Conservation (phyloP, 805 yeast genomes). For the Kodamaea hsintzibuensis region DNA sequence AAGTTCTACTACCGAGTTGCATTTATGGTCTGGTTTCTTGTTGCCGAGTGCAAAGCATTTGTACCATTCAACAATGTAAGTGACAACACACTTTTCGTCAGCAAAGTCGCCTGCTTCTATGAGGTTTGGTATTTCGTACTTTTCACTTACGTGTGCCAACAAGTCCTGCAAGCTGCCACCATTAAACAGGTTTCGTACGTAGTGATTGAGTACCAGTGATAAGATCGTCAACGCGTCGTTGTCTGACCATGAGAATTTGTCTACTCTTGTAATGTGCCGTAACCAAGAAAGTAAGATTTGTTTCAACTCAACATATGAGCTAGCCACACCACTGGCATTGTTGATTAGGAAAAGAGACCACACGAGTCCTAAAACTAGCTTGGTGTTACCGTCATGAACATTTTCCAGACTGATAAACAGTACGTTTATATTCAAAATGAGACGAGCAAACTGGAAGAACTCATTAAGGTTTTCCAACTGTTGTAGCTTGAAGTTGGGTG, state of each 20-base stretch:
- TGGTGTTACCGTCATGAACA: slow-evolving; percentile 48
- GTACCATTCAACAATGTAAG: slow-evolving; percentile 61
- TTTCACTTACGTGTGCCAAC: slow-evolving; percentile 42
- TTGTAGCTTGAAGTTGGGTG: slow-evolving; percentile 46
- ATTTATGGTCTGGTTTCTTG: background rate
- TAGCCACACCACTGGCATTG: slow-evolving; percentile 22
- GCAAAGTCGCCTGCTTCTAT: slow-evolving; percentile 60
- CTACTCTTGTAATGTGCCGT: slow-evolving; percentile 24
- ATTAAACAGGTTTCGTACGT: background rate
- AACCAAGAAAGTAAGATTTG: slow-evolving; percentile 50
- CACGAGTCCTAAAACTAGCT: slow-evolving; percentile 47
- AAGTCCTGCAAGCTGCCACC: slow-evolving; percentile 24
- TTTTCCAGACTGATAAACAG: slow-evolving; percentile 50
- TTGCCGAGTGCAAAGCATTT: slow-evolving; percentile 30
- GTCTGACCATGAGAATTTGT: slow-evolving; percentile 1
- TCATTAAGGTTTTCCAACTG: slow-evolving; percentile 48
- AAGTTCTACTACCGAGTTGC: slow-evolving; percentile 11
- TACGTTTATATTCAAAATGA: slow-evolving; percentile 40
- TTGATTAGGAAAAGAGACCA: slow-evolving; percentile 50
- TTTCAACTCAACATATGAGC: slow-evolving; percentile 33
- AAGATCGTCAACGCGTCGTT: background rate
- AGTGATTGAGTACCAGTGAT: background rate
- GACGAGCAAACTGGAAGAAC: slow-evolving; percentile 41
- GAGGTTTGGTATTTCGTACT: slow-evolving; percentile 51
- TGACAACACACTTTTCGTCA: slow-evolving; percentile 60